Conservation (phyloP, 306 rosid species). For the Myrica gale region DNA sequence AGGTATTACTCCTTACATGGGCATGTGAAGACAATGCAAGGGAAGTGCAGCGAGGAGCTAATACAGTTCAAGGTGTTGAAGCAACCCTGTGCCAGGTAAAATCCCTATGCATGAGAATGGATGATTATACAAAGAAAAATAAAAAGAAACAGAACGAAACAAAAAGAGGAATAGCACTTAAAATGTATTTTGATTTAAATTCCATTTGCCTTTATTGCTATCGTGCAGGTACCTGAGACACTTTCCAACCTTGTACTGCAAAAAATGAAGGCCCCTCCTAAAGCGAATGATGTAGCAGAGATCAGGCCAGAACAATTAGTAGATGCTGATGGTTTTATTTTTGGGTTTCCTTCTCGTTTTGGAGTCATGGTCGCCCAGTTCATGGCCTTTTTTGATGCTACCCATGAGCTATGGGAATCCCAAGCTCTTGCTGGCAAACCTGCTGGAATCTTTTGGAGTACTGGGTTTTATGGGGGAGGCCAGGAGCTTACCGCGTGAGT, state of each 20-base stretch:
- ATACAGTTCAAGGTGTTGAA: slow-evolving; percentile 76
- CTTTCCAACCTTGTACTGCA: slow-evolving; percentile 57
- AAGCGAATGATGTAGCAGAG: slow-evolving; percentile 63
- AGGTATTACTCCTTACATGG: slow-evolving; percentile 88
- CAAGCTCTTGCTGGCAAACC: slow-evolving; percentile 96
- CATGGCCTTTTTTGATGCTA: slow-evolving; percentile 82
- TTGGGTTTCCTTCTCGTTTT: slow-evolving; percentile 93
- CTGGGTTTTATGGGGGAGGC: slow-evolving; percentile 94
- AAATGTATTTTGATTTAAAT: not conserved
- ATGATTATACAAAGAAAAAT: slow-evolving; percentile 2
- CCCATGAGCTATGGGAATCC: slow-evolving; percentile 60
- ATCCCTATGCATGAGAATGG: slow-evolving; percentile 17
- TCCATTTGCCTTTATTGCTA: slow-evolving; percentile 33
- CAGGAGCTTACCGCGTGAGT: slow-evolving; percentile 94
- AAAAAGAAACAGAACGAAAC: not conserved
- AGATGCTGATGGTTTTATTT: slow-evolving; percentile 83
- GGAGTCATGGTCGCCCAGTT: slow-evolving; percentile 93
- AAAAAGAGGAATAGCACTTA: not conserved
- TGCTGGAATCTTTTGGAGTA: slow-evolving; percentile 97
- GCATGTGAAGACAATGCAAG: slow-evolving; percentile 89
- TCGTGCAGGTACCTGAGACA: slow-evolving; percentile 75
- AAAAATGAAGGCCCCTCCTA: slow-evolving; percentile 77
- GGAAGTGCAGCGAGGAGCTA: slow-evolving; percentile 74
- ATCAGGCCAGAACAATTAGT: slow-evolving; percentile 78
- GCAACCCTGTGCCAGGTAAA: slow-evolving; percentile 86